Percentiles rank a stretch among this genome's conserved stretches.
These are phyloP conservation scores for Arabidopsis suecica DNA, from an alignment of 345 rosid genomes.

Conservation along the genomic window DNA sequence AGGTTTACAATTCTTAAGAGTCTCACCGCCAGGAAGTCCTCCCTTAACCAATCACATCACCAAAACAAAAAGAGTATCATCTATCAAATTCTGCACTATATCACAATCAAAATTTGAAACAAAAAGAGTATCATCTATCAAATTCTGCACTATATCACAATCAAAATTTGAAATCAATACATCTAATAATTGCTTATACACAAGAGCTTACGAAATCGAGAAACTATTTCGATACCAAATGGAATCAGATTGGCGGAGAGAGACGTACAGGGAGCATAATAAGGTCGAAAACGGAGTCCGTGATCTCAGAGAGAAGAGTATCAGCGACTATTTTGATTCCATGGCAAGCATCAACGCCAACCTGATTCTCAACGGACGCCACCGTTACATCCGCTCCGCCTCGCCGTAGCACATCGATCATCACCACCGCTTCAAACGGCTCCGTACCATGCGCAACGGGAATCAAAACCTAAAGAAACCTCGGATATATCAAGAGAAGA, in stretches of 20 bases:
- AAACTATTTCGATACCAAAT: no score
- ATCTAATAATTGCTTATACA: background rate
- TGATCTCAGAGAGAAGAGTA: conserved; percentile 61
- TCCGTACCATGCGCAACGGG: conserved; percentile 93
- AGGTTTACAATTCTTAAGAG: conserved; percentile 66
- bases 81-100: background rate
- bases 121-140: background rate
- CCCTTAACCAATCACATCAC: conserved; percentile 56
- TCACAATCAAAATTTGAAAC: background rate
- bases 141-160: background rate
- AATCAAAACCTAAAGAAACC: conserved; percentile 70
- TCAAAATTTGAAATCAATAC: background rate
- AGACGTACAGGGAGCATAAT: conserved; percentile 72
- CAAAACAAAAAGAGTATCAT: background rate
- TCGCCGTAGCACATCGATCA: conserved; percentile 80
- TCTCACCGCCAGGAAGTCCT: conserved; percentile 88
- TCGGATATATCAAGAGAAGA: background rate
- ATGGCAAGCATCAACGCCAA: conserved; percentile 72
- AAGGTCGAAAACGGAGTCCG: conserved; percentile 66
- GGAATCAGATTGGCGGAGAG: conserved; percentile 10
- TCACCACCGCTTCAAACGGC: conserved; percentile 92
- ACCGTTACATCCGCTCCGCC: conserved; percentile 86
- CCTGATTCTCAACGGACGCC: conserved; percentile 76
- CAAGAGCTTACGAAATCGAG: no score
- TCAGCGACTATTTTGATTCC: conserved; percentile 84